phyloP scores from a whole-genome alignment of 2,329 filamentous ascomycete genomes.

The Emmonsia crescens region DNA sequence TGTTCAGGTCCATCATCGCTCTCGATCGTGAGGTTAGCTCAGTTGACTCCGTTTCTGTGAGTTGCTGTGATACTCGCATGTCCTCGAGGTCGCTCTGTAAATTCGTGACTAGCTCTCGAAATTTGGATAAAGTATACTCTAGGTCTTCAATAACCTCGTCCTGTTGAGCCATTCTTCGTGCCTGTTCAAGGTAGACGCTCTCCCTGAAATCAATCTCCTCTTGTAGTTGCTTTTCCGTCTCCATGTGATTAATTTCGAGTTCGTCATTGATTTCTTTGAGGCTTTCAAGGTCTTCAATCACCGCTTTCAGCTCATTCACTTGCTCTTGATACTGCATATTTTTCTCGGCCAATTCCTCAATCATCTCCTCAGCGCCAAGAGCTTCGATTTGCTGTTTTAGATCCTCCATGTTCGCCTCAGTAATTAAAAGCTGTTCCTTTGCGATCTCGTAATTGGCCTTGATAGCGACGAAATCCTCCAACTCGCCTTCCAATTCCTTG shows the following conservation, averaged over 20 bases:
- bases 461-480: conserved; percentile 54
- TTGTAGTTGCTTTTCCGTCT: conserved; percentile 88
- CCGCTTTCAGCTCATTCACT: conserved; percentile 68
- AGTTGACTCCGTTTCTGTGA: conserved; percentile 85
- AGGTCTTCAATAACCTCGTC: conserved; percentile 74
- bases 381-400: conserved; percentile 86
- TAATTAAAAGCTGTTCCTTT: conserved; percentile 61
- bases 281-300: conserved; percentile 78
- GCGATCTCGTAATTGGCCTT: conserved; percentile 60
- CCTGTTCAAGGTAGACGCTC: conserved; percentile 69
- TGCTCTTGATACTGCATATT: conserved; percentile 76
- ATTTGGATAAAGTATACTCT: conserved; percentile 79
- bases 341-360: conserved; percentile 79
- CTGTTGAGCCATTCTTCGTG: conserved; percentile 60
- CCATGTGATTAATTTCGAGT: conserved; percentile 82
- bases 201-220: conserved; percentile 88
- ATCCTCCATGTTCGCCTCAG: conserved; percentile 69
- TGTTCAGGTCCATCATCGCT: conserved; percentile 93
- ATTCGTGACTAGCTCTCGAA: conserved; percentile 77
- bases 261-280: conserved; percentile 91
- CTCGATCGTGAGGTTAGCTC: conserved; percentile 79
- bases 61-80: conserved; percentile 80
- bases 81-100: conserved; percentile 82
- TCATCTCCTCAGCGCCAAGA: conserved; percentile 81
- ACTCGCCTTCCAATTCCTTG: conserved; percentile 59